phyloP scores from a whole-genome alignment of 164 flowering plant species.

The Aristolochia fimbriata region DNA sequence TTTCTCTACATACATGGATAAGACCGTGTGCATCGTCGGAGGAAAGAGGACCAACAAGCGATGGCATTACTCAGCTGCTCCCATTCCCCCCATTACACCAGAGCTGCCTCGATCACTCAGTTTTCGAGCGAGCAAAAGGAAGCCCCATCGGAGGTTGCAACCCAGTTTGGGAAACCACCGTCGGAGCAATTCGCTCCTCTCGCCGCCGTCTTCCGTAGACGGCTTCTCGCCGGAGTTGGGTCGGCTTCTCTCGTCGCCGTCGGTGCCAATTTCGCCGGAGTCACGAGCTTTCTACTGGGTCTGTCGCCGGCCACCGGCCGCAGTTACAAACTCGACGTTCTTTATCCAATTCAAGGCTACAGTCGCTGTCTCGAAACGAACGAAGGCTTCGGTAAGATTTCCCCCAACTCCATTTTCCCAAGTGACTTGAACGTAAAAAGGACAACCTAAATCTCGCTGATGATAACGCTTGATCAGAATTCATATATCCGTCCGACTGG shows the following conservation, averaged over 20 bases:
- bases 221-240: slow-evolving; percentile 64
- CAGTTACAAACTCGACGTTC: slow-evolving; percentile 61
- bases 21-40: too few species aligned
- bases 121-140: slow-evolving; percentile 30
- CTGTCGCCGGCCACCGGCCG: slow-evolving; percentile 64
- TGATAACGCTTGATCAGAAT: slow-evolving; percentile 35
- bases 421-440: neutral
- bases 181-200: slow-evolving; percentile 57
- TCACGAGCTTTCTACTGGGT: slow-evolving; percentile 72
- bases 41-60: too few species aligned
- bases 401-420: neutral
- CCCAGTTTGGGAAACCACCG: slow-evolving; percentile 20
- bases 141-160: slow-evolving; percentile 3
- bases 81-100: neutral
- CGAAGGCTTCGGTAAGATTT: slow-evolving; percentile 66
- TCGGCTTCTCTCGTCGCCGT: slow-evolving; percentile 74
- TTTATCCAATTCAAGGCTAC: slow-evolving; percentile 73
- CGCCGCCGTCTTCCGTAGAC: slow-evolving; percentile 44
- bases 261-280: slow-evolving; percentile 78
- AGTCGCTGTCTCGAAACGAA: slow-evolving; percentile 57
- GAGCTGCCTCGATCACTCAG: neutral
- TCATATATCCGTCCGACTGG: slow-evolving; percentile 82
- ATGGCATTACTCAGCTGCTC: neutral
- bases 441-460: neutral
- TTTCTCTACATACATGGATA: too few species aligned